These are phyloP conservation scores for Boletus speciosus DNA, from an alignment of 768 basidiomycete species.

Conservation along the genomic window DNA sequence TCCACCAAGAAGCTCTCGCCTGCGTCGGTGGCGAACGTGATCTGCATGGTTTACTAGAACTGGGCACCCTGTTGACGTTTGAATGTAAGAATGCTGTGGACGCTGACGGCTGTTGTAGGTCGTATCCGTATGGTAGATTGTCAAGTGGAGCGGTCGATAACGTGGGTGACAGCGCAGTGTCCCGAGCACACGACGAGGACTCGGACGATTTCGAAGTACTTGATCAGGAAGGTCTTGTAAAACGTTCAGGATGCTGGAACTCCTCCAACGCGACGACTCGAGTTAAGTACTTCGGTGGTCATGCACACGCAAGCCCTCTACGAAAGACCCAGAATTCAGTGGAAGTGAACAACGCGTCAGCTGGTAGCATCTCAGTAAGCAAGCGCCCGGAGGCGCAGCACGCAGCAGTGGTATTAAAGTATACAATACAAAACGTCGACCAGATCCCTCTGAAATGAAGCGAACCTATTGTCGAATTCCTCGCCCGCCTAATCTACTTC, in stretches of 20 bases:
- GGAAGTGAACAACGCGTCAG: slow-evolving; percentile 19
- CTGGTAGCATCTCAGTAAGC: slow-evolving; percentile 11
- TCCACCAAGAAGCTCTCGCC: slow-evolving; percentile 69
- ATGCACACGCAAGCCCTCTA: slow-evolving; percentile 17
- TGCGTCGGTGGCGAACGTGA: slow-evolving; percentile 69
- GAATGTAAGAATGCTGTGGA: background rate
- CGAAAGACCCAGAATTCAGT: slow-evolving; percentile 23
- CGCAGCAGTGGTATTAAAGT: slow-evolving; percentile 1
- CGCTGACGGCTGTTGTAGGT: background rate
- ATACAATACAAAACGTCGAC: background rate
- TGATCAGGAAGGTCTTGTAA: slow-evolving; percentile 26
- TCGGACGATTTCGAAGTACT: slow-evolving; percentile 11
- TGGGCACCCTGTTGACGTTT: background rate
- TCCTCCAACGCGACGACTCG: background rate
- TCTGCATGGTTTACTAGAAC: slow-evolving; percentile 46
- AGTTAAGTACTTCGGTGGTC: slow-evolving; percentile 13
- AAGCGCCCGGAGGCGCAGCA: slow-evolving; percentile 3
- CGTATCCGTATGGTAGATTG: slow-evolving; percentile 4
- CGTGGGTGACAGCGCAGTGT: background rate
- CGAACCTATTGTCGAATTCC: slow-evolving; percentile 25
- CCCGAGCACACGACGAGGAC: background rate
- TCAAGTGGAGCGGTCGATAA: background rate
- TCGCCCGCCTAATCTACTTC: slow-evolving; percentile 29
- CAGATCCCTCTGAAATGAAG: background rate
- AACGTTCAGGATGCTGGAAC: background rate